Base-by-base conservation (phyloP, 2,329 filamentous ascomycete species). In the Pseudocercospora musae region DNA sequence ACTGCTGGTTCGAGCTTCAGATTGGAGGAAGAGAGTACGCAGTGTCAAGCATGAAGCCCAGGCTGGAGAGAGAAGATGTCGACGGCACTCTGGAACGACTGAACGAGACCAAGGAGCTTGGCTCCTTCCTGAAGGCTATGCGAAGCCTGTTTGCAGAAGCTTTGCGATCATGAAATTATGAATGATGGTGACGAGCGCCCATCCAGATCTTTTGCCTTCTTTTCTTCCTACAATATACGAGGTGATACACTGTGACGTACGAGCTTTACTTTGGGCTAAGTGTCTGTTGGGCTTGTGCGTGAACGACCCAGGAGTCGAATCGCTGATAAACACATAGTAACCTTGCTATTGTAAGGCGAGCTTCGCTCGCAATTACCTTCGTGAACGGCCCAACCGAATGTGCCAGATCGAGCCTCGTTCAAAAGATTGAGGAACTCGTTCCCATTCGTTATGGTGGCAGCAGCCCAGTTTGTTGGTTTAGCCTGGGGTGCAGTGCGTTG, bases 1-100 rank as follows among this genome's bases (percentile, higher is more conserved):
- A 98, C 79, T 92, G 90, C 13, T 96, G 90, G 88, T 98, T 99
- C 74, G 94, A 98, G 79, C 81, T 99, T 61, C 88, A 89, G 69
- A 96, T 90, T 50, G 86, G 87, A 37, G 87, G 86, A 66, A 83
- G 90, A 63, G 93, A 96, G 71, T 98, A 97, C 77, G 89, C 91
- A 66, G 89, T 98, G 40, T 84, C 87, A 63, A 89, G 91, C 69
- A 90, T 89, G 71, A 84, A 89, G 73, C 95, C 95, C 11, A 94
- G 92, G 78, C 79, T 96, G 66, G 90, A 96, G 73, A 81, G 84
- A 65, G 90, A 92, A 66, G 88, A 88, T 69, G 85, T 95, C 48
- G 90, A 95, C 59, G 83, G 84, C 74, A 88, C 95, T 53, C 76
- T 93, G 59, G 90, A 96, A 67, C 83, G 83, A 72, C 82, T 97